A percentile compares a stretch with the other conserved stretches of the same genome.
Conservation (phyloP, 2,329 filamentous ascomycete species). For the Thelonectria rubi region DNA sequence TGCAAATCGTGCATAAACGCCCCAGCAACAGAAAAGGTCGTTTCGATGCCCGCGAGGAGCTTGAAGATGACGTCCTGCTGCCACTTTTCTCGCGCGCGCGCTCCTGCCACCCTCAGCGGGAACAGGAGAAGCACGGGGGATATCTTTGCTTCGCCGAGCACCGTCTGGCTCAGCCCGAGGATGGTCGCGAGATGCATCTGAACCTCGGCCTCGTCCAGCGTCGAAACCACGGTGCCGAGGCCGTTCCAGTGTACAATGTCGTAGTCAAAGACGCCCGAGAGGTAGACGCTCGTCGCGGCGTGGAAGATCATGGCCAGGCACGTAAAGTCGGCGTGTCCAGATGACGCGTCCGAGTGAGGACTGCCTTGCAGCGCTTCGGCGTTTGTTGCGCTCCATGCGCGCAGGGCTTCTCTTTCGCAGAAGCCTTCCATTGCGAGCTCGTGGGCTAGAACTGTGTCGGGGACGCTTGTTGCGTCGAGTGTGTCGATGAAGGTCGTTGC, state of each 20-base stretch:
- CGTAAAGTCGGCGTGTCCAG: constrained; percentile 25
- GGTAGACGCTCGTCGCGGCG: constrained; percentile 48
- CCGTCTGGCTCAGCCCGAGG: constrained; percentile 25
- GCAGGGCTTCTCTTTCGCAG: constrained; percentile 26
- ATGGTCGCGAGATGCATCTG: constrained; percentile 39
- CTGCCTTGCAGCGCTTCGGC: accelerated
- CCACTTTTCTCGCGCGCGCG: constrained; percentile 36
- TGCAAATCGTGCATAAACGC: constrained; percentile 38
- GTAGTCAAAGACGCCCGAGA: constrained; percentile 50
- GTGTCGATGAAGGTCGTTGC: constrained; percentile 12
- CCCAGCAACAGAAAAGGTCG: constrained; percentile 40
- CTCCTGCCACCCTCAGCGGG: constrained; percentile 48
- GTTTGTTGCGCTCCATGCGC: constrained; percentile 18
- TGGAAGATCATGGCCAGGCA: constrained; percentile 40
- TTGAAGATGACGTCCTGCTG: constrained; percentile 37
- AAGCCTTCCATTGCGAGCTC: constrained; percentile 36
- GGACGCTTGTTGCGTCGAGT: accelerated
- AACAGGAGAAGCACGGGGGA: constrained; percentile 48
- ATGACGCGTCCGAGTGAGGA: accelerated
- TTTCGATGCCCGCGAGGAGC: constrained; percentile 33
- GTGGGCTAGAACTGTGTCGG: background rate
- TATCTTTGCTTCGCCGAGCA: constrained; percentile 35
- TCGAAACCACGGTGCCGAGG: constrained; percentile 35
- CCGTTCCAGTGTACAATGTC: constrained; percentile 44
- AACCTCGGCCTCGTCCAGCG: constrained; percentile 33